These are phyloP conservation scores for Rachicladosporium sp. DNA, from an alignment of 2,329 filamentous ascomycete species.

Conservation along the genomic window DNA sequence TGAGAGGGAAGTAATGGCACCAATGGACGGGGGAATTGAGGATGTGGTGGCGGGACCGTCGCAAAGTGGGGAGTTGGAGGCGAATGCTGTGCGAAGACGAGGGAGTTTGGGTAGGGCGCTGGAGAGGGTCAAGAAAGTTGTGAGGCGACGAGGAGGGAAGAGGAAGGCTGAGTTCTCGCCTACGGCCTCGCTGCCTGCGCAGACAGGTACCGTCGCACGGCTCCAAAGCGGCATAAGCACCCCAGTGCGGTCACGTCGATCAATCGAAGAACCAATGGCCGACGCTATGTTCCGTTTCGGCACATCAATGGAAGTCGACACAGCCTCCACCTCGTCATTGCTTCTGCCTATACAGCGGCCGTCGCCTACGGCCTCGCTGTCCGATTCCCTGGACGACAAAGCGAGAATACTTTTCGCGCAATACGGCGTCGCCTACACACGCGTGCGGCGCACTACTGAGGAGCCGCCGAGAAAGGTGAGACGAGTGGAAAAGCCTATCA, in stretches of 20 bases:
- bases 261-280: not conserved
- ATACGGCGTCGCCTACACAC: conserved; percentile 26
- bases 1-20: no score
- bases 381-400: conserved; percentile 8
- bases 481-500: conserved; percentile 48
- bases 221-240: conserved; percentile 1
- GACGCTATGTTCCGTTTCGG: not conserved
- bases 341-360: conserved; percentile 7
- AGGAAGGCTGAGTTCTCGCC: conserved; percentile 3
- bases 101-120: conserved; percentile 16
- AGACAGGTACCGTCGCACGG: conserved; percentile 1
- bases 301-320: conserved; percentile 1
- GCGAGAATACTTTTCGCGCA: conserved; percentile 30
- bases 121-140: conserved; percentile 12
- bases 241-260: conserved; percentile 1
- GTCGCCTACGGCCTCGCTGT: conserved; percentile 10
- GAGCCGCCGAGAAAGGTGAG: conserved; percentile 16
- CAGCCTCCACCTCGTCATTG: conserved; percentile 4
- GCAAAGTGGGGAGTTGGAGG: not conserved
- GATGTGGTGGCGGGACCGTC: not conserved
- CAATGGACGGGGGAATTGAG: no score
- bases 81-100: conserved; percentile 5
- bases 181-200: not conserved
- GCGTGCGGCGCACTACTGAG: conserved; percentile 6
- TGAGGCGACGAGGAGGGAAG: conserved; percentile 11